Evolutionary conservation across 192 early-diverging fungal genomes (phyloP).

Genomic region (Rhizophagus prolifer): DNA sequence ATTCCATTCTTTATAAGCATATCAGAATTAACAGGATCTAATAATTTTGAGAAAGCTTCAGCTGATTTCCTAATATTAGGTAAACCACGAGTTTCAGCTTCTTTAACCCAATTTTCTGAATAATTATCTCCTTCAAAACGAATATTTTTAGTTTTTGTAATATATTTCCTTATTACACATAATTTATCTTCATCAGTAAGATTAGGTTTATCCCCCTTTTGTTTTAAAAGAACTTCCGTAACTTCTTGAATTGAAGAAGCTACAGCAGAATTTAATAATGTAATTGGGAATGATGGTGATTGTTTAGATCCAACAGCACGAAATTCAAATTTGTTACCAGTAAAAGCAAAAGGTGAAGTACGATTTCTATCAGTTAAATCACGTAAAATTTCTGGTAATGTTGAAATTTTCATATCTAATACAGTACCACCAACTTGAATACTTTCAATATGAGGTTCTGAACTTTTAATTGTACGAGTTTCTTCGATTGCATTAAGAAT

Average conservation of each 20-base stretch:
- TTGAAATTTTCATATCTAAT: conserved; percentile 92
- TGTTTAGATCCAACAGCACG: conserved; percentile 98
- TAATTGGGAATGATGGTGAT: conserved; percentile 94
- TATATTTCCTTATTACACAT: conserved; percentile 82
- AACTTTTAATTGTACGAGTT: conserved; percentile 83
- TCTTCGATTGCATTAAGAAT: conserved; percentile 92
- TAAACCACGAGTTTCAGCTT: conserved; percentile 92
- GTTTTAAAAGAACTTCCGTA: conserved; percentile 68
- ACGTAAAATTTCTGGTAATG: conserved; percentile 86
- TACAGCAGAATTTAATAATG: conserved; percentile 90
- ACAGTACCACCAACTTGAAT: conserved; percentile 94
- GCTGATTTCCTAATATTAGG: conserved; percentile 93
- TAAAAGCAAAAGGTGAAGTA: conserved; percentile 99
- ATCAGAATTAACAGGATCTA: conserved; percentile 63
- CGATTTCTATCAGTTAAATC: conserved; percentile 99
- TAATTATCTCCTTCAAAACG: conserved; percentile 99
- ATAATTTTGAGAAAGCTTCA: conserved; percentile 85
- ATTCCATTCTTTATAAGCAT: conserved; percentile 83
- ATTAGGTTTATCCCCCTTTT: conserved; percentile 79
- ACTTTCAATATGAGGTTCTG: conserved; percentile 84
- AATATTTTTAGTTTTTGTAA: conserved; percentile 75
- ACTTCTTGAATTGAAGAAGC: conserved; percentile 78
- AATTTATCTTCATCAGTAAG: conserved; percentile 87
- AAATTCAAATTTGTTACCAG: conserved; percentile 99
- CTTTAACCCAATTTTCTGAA: conserved; percentile 88